Evolutionary conservation across 345 rosid genomes (phyloP), one percentile per base, ranked within the genome.

Genomic region (Populus nigra): DNA sequence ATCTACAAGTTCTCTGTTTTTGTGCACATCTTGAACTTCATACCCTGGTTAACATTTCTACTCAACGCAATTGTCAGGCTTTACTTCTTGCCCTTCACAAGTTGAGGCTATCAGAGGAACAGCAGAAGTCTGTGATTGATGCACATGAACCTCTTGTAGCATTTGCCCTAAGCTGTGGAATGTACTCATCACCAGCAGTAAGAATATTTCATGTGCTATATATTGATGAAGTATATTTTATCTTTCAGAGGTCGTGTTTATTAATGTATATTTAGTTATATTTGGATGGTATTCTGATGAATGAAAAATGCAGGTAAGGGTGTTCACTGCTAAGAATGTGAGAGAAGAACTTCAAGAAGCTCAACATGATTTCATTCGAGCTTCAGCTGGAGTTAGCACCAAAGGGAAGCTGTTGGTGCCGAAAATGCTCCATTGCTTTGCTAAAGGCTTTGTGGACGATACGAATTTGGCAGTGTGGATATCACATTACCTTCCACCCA

Each of bases 151-250:
- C 97, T 63, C 91, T 90, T 36, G 84, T 90, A 38, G 88, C 93
- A 47, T 93, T 94, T 69, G 94, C 98, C 74, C 94, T 93, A 74
- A 93, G 95, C 85, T 88, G 88, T 1, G 97, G 98, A 83, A 91
- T 90, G 91, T 88, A 91, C 87, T 93, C 98, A 39, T 94, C 97
- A 10, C 98, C 98, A 25, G 97, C 90, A 73, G 98, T 94, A 90
- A 85, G 36, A 23, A 57, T 25, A 17, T 61, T 49, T 33, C 22
- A 47, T 43, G 27, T 74, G 27, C 49, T 63, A 69, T 69, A 12
- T 31, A 49, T 72, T 49, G 43, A 20, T 36, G 75, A 16, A 2
- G 8, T 43, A 50, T 35, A 41, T 43, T 35, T 59, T 39, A 39
- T 18, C 31, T 29, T 53, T 47, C 50, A 47, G 50, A 13, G 50